Evolutionary conservation across 2,329 filamentous ascomycete species (phyloP).

Genomic region (Sclerotinia glacialis): DNA sequence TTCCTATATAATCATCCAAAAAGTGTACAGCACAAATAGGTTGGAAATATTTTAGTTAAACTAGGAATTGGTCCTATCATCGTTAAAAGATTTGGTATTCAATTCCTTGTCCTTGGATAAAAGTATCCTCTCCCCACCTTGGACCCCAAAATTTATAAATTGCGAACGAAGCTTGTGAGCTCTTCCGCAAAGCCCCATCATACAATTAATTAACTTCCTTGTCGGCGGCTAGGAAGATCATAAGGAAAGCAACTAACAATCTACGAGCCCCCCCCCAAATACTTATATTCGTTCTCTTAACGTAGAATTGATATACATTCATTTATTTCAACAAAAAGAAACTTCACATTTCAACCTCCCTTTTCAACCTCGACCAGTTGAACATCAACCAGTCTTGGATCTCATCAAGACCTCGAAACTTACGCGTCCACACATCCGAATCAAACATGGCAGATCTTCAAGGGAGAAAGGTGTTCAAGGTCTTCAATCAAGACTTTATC

Average conservation of each 20-base stretch:
- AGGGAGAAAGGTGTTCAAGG: constrained; percentile 93
- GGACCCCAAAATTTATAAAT: constrained; percentile 14
- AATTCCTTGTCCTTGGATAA: background rate
- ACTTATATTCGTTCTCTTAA: constrained; percentile 17
- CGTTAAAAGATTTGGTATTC: background rate
- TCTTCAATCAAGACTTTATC: constrained; percentile 99
- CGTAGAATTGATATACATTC: background rate
- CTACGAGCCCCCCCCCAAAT: background rate
- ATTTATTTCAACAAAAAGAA: background rate
- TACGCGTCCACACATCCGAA: background rate
- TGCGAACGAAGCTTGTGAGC: constrained; percentile 10
- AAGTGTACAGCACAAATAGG: too few species aligned
- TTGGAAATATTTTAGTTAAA: background rate
- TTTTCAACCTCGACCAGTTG: background rate
- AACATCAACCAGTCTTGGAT: background rate
- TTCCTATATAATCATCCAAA: too few species aligned
- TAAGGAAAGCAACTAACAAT: background rate
- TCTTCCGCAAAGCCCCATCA: constrained; percentile 18
- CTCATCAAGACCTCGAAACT: background rate
- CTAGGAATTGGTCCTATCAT: background rate
- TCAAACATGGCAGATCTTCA: constrained; percentile 39
- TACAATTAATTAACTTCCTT: constrained; percentile 10
- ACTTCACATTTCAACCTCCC: background rate
- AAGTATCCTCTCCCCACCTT: constrained; percentile 7
- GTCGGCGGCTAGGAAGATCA: constrained; percentile 20